phyloP scores from a whole-genome alignment of 192 early-diverging fungal genomes.

The Coemansia sp. region DNA sequence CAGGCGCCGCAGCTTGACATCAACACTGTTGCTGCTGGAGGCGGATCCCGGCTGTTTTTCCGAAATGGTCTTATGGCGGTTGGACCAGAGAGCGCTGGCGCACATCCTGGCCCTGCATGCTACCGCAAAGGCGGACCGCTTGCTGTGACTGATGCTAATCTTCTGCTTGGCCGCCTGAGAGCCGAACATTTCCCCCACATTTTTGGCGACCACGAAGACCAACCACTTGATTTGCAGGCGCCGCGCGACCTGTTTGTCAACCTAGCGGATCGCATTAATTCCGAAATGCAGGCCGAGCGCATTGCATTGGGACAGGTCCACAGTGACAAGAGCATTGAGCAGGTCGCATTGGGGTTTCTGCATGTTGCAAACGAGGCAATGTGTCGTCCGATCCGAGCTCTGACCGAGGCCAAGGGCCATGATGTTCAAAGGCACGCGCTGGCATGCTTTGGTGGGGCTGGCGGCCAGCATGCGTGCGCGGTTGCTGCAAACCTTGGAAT shows the following conservation, averaged over 20 bases:
- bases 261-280: slow-evolving; percentile 69
- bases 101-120: slow-evolving; percentile 94
- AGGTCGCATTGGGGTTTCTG: slow-evolving; percentile 91
- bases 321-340: slow-evolving; percentile 68
- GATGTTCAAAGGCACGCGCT: slow-evolving; percentile 81
- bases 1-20: slow-evolving; percentile 97
- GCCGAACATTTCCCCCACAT: slow-evolving; percentile 91
- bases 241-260: slow-evolving; percentile 64
- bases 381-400: slow-evolving; percentile 89
- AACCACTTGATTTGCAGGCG: slow-evolving; percentile 72
- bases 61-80: slow-evolving; percentile 92
- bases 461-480: slow-evolving; percentile 94
- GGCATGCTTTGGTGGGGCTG: slow-evolving; percentile 94
- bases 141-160: slow-evolving; percentile 93
- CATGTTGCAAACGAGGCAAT: slow-evolving; percentile 96
- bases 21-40: slow-evolving; percentile 95
- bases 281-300: slow-evolving; percentile 42
- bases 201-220: slow-evolving; percentile 83
- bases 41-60: slow-evolving; percentile 90
- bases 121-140: slow-evolving; percentile 92
- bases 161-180: slow-evolving; percentile 82
- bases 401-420: slow-evolving; percentile 92
- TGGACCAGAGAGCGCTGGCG: slow-evolving; percentile 88
- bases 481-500: slow-evolving; percentile 90
- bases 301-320: slow-evolving; percentile 13